Conservation (phyloP, 257 asterid genomes). For the Solanum stenotomum region DNA sequence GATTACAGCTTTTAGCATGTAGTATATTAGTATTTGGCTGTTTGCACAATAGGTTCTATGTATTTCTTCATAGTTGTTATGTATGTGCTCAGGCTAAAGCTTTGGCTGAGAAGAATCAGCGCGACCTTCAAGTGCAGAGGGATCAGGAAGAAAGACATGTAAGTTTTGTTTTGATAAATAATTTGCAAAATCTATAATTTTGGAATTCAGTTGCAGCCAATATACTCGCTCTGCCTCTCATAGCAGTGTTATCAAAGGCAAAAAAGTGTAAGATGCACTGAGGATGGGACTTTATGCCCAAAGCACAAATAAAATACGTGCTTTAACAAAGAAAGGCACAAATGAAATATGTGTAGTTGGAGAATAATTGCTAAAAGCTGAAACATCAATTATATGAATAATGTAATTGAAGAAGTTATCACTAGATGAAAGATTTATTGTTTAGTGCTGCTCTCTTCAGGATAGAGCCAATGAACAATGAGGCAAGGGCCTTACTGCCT, state of each 20-base stretch:
- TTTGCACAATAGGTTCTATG: neutral
- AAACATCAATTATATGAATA: neutral
- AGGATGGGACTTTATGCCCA: neutral
- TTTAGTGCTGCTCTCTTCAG: neutral
- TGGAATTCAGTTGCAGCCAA: neutral
- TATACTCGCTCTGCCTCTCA: neutral
- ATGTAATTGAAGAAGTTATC: neutral
- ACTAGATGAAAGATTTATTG: neutral
- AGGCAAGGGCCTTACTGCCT: neutral
- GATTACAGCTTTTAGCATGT: neutral
- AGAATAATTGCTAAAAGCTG: neutral
- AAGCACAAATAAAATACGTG: neutral
- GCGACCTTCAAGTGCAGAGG: constrained; percentile 85
- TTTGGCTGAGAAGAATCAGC: constrained; percentile 91
- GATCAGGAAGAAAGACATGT: constrained; percentile 99
- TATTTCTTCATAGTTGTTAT: constrained; percentile 3
- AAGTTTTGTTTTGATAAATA: constrained; percentile 24
- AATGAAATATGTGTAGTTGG: neutral
- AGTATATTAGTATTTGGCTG: neutral
- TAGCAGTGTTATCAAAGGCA: neutral
- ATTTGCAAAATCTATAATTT: neutral
- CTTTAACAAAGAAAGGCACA: neutral
- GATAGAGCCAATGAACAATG: neutral
- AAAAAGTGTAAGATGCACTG: neutral
- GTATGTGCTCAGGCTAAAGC: constrained; percentile 72